Base-by-base conservation (phyloP, 2,329 filamentous ascomycete species). In the Ophiocordyceps camponoti-floridani region DNA sequence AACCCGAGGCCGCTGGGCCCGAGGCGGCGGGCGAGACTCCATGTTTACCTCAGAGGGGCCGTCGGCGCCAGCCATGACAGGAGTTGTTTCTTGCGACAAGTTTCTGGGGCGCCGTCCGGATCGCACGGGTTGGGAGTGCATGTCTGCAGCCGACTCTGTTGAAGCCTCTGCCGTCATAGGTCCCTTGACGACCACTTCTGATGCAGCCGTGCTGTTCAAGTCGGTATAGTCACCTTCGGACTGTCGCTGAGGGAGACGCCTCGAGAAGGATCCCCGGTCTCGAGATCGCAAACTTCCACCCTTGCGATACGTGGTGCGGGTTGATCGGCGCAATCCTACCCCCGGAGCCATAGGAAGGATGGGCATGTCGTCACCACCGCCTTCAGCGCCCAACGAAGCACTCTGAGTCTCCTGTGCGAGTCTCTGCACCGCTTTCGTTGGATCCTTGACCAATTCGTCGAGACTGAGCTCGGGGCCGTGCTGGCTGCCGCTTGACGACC, bases 221-320 rank as follows among this genome's bases (percentile, higher is more conserved):
- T 59, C 57, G 4, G 47, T 41, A 7, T 49, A 49, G 48, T 80
- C 77, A 13, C 69, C 69, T 16, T 82, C 80, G n/a, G 70, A 66
- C 23, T 75, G 72, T 47, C 75, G 75, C 40, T 75, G 72, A 4
- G 69, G 69, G 41, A 77, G 69, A 37, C 89, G 75, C 60, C 84
- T 85, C 1, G 84, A 82, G 51, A 86, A 82, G 1, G 82, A 77
- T 4, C 77, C 68, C 45, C 83, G 75, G 48, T 91, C 83, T 23
- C 84, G 82, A 51, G 80, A 84, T 43, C 83, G 80, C 49, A 94
- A 61, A 64, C 88, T 95, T 31, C 88, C 88, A 47, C 84, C 72
- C 53, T 78, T 85, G 54, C 88, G 72, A 60, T 96, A 96, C 26
- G 84, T 89, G 5, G 91, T 98, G 45, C 85, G 76, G 18, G 87